A percentile compares a stretch with the other conserved stretches of the same genome.
Evolutionary conservation across 2,329 filamentous ascomycete genomes (phyloP).

Genomic region (Xylaria sp.): DNA sequence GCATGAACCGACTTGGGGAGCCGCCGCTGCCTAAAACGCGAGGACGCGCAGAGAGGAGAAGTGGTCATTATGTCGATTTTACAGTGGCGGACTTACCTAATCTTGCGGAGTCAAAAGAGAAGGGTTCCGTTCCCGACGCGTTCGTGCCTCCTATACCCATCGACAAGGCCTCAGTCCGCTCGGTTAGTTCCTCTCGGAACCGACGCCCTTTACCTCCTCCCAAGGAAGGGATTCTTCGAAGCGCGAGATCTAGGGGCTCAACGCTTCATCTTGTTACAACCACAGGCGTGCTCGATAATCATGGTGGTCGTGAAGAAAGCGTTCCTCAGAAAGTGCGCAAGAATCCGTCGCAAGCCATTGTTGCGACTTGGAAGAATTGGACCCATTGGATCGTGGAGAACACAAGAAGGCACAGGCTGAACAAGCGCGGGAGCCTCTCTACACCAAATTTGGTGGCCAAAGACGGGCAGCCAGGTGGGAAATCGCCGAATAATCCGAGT

Average conservation of each 20-base stretch:
- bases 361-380: slow-evolving; percentile 68
- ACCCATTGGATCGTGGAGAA: slow-evolving; percentile 68
- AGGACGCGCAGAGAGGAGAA: slow-evolving; percentile 79
- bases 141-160: slow-evolving; percentile 70
- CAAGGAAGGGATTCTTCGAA: slow-evolving; percentile 75
- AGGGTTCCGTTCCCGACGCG: slow-evolving; percentile 50
- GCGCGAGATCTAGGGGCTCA: slow-evolving; percentile 77
- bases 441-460: slow-evolving; percentile 64
- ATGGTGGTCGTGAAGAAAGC: slow-evolving; percentile 34
- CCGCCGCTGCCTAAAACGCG: slow-evolving; percentile 67
- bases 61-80: slow-evolving; percentile 67
- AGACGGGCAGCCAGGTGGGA: slow-evolving; percentile 49
- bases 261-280: slow-evolving; percentile 85
- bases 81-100: slow-evolving; percentile 76
- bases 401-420: slow-evolving; percentile 57
- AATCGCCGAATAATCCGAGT: slow-evolving; percentile 57
- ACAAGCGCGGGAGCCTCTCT: slow-evolving; percentile 60
- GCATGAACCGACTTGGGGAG: slow-evolving; percentile 51
- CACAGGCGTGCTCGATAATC: slow-evolving; percentile 54
- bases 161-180: slow-evolving; percentile 79
- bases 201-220: slow-evolving; percentile 80
- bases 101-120: slow-evolving; percentile 66
- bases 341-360: slow-evolving; percentile 63
- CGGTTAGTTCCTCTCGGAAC: slow-evolving; percentile 76
- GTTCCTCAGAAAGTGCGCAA: slow-evolving; percentile 56